A percentile compares a stretch with the other conserved stretches of the same genome.
Conservation (phyloP, 179 eudicot species). For the Silene noctiflora region DNA sequence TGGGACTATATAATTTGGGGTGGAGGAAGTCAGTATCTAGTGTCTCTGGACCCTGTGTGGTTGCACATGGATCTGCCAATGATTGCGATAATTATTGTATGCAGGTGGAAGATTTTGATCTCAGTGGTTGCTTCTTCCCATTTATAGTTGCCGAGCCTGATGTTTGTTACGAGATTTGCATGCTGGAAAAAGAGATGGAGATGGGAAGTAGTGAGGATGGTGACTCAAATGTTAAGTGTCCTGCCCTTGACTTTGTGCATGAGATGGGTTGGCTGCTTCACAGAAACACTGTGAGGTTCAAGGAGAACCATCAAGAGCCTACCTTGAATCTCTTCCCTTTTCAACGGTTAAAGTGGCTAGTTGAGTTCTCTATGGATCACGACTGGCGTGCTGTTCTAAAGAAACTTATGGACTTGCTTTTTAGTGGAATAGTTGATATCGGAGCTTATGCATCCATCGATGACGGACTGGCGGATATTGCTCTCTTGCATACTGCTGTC, state of each 20-base stretch:
- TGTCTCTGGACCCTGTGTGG: too few species aligned
- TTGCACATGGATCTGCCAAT: neutral
- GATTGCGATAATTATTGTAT: constrained; percentile 14
- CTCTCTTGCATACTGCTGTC: constrained; percentile 75
- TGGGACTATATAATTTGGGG: neutral
- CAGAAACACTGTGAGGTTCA: constrained; percentile 35
- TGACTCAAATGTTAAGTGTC: constrained; percentile 31
- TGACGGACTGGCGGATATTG: constrained; percentile 47
- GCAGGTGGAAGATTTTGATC: constrained; percentile 81
- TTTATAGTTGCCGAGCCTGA: constrained; percentile 82
- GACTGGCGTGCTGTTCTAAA: constrained; percentile 78
- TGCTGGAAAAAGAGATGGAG: constrained; percentile 56
- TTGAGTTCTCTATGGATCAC: constrained; percentile 67
- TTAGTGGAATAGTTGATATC: constrained; percentile 52
- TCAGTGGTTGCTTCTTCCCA: constrained; percentile 72
- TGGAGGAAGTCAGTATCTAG: neutral
- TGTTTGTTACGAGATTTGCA: constrained; percentile 82
- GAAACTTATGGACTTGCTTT: constrained; percentile 57
- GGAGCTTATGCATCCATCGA: constrained; percentile 45
- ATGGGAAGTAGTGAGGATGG: constrained; percentile 29
- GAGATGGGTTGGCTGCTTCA: constrained; percentile 98
- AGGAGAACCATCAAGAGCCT: constrained; percentile 33
- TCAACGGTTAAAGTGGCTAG: constrained; percentile 59
- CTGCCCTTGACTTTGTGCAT: constrained; percentile 70
- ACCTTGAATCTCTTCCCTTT: constrained; percentile 53